Evolutionary conservation across 2,329 filamentous ascomycete species (phyloP), one percentile per base, ranked within the genome.

Genomic region (Fusarium verrucosum): DNA sequence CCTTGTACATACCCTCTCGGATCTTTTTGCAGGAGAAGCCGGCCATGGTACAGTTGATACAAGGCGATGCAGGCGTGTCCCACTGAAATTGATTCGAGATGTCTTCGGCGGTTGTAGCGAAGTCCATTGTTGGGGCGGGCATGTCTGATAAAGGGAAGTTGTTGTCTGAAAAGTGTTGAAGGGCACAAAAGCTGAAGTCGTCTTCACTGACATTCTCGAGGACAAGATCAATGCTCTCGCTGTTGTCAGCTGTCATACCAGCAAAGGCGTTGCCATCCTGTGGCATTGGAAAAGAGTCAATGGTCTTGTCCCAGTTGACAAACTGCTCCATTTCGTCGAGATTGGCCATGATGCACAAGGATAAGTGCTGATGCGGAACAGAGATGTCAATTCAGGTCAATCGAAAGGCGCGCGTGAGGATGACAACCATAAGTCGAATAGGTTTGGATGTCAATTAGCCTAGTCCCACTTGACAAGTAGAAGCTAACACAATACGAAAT

Each of bases 21-120:
- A 88, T 85, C 30, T 79, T 80, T 75, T 88, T 89, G 80, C 86
- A 89, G 37, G 85, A 79, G 69, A 84, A 87, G 30, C 82, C 80
- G 41, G 82, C 82, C 6, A 79, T 69, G 38, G 78, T 72, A 64
- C 86, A 89, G 67, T 85, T 79, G 19, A 73, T 72, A 69, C 86
- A 89, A 5, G 85, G 83, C 7, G 72, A 72, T 11, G 79, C 73
- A 10, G 82, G 78, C 33, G 77, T 77, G 66, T 83, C 79, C 77
- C 81, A 76, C 26, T 68, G 64, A 26, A 71, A 71, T 32, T 69
- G 66, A 17, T 45, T 46, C 23, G 67, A 54, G 17, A 58, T 42
- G 19, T 59, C 56, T 30, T 50, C 37, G 30, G 60, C 53, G 41
- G 63, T 60, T 38, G 69, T 62, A 23, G 67, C 59, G 11, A 73